These are phyloP conservation scores for Termitomyces sp. DNA, from an alignment of 768 basidiomycete species.

Conservation along the genomic window DNA sequence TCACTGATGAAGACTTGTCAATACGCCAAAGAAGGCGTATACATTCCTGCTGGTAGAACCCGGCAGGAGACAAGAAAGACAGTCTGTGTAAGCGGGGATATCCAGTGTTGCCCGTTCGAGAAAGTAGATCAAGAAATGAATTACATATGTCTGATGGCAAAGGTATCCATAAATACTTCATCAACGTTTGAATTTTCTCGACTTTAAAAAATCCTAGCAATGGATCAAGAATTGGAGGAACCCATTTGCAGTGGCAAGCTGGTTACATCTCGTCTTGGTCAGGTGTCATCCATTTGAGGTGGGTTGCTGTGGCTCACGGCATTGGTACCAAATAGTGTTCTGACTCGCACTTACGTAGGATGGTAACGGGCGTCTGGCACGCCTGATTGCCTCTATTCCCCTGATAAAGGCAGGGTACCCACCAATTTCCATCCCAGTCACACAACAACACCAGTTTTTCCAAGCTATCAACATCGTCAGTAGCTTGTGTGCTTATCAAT, in stretches of 20 bases:
- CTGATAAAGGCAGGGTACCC: slow-evolving; percentile 22
- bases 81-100: slow-evolving; percentile 19
- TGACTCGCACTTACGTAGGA: slow-evolving; percentile 15
- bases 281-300: slow-evolving; percentile 27
- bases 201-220: slow-evolving; percentile 11
- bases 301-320: background rate
- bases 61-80: slow-evolving; percentile 20
- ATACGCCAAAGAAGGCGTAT: slow-evolving; percentile 2
- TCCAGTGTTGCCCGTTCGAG: slow-evolving; percentile 18
- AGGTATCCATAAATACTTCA: slow-evolving; percentile 8
- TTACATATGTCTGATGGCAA: slow-evolving; percentile 23
- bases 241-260: slow-evolving; percentile 25
- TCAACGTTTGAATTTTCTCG: background rate
- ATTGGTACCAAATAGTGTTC: background rate
- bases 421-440: slow-evolving; percentile 20
- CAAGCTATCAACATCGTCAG: slow-evolving; percentile 17
- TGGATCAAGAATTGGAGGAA: slow-evolving; percentile 21
- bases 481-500: background rate
- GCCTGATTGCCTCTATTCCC: slow-evolving; percentile 25
- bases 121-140: slow-evolving; percentile 23
- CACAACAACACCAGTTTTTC: slow-evolving; percentile 19
- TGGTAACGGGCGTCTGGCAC: slow-evolving; percentile 24
- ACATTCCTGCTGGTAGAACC: slow-evolving; percentile 21
- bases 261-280: slow-evolving; percentile 22
- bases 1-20: slow-evolving; percentile 22